phyloP scores from a whole-genome alignment of 352 stramenopile species.

The Globisporangium viniferum region DNA sequence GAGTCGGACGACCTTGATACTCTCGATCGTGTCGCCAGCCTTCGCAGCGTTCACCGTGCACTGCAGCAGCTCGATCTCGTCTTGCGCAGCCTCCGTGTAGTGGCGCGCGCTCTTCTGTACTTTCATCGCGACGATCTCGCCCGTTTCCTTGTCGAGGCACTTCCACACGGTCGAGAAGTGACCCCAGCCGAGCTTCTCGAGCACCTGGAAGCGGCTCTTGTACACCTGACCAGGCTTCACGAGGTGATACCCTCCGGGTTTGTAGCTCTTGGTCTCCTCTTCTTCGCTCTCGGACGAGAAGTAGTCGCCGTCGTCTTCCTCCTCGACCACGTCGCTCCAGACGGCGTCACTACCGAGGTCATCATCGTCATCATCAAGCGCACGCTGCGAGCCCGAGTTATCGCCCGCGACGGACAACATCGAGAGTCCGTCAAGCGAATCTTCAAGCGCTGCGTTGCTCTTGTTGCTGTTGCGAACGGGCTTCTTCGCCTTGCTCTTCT shows the following conservation, averaged over 20 bases:
- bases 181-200: conserved; percentile 99
- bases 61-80: conserved; percentile 98
- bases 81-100: conserved; percentile 97
- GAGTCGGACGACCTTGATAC: conserved; percentile 59
- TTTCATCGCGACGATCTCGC: conserved; percentile 93
- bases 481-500: conserved; percentile 9
- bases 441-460: neutral
- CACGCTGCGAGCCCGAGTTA: conserved; percentile 22
- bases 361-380: conserved; percentile 25
- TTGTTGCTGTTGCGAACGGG: conserved; percentile 5
- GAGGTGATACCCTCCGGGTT: conserved; percentile 96
- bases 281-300: conserved; percentile 83
- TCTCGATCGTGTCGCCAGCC: conserved; percentile 16
- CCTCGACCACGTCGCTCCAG: conserved; percentile 22
- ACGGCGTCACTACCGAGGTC: conserved; percentile 31
- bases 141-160: conserved; percentile 87
- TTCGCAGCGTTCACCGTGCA: conserved; percentile 75
- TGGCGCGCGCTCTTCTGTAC: conserved; percentile 98
- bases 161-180: conserved; percentile 99
- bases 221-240: conserved; percentile 93
- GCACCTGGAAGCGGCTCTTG: conserved; percentile 93
- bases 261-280: conserved; percentile 95
- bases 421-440: conserved; percentile 18
- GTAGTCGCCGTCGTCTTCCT: conserved; percentile 81
- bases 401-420: conserved; percentile 30